phyloP scores from a whole-genome alignment of 1,284 basidiomycete genomes.

The Clitocybe nebularis region DNA sequence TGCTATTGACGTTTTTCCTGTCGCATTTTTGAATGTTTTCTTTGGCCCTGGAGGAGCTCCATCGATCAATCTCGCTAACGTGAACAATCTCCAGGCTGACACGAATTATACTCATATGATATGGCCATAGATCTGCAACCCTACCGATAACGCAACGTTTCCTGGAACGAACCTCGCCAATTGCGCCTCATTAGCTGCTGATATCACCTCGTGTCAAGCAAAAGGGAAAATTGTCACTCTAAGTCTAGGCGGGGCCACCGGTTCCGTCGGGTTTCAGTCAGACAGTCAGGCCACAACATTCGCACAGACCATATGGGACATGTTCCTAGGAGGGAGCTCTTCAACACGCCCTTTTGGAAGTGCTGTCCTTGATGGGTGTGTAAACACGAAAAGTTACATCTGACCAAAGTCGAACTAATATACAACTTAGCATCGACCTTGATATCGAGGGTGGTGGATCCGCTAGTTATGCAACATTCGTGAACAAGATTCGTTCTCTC shows the following conservation, averaged over 20 bases:
- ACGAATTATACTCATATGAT: background rate
- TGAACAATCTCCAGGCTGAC: slow-evolving; percentile 17
- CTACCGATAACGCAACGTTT: slow-evolving; percentile 50
- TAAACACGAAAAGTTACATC: background rate
- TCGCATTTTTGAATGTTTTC: slow-evolving; percentile 61
- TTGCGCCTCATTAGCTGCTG: slow-evolving; percentile 48
- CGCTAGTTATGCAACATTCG: slow-evolving; percentile 53
- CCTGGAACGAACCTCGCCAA: slow-evolving; percentile 53
- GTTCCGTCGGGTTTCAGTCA: slow-evolving; percentile 50
- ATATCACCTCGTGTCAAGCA: slow-evolving; percentile 56
- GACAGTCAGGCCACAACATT: slow-evolving; percentile 50
- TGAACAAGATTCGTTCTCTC: slow-evolving; percentile 52
- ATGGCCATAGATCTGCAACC: slow-evolving; percentile 47
- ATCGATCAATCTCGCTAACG: slow-evolving; percentile 60
- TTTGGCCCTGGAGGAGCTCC: slow-evolving; percentile 56
- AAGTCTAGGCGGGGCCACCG: slow-evolving; percentile 47
- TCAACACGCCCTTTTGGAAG: slow-evolving; percentile 58
- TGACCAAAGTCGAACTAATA: background rate
- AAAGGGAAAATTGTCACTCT: slow-evolving; percentile 60
- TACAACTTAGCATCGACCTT: slow-evolving; percentile 55
- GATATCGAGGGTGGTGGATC: slow-evolving; percentile 63
- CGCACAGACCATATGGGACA: slow-evolving; percentile 59
- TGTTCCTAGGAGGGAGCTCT: slow-evolving; percentile 56
- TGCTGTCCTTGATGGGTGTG: slow-evolving; percentile 62
- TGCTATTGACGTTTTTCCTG: slow-evolving; percentile 57